Percentiles rank a stretch among this genome's conserved stretches.
Conservation (phyloP, 345 rosid species). For the Draba incana region DNA sequence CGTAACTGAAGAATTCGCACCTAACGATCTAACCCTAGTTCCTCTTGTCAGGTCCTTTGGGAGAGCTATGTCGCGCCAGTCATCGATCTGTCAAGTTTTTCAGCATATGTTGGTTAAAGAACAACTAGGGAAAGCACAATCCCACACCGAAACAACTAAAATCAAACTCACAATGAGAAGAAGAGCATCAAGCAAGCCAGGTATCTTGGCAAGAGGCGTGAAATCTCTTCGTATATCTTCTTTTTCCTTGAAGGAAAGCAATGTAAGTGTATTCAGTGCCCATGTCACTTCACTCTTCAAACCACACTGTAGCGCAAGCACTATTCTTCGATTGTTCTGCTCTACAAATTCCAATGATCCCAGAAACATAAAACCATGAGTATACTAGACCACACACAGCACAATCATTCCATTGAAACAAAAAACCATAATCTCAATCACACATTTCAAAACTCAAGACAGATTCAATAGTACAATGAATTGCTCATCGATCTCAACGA, state of each 20-base stretch:
- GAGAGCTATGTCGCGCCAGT: constrained; percentile 85
- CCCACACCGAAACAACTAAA: neutral
- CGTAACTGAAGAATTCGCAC: constrained; percentile 63
- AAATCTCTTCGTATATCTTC: constrained; percentile 87
- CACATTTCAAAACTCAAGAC: neutral
- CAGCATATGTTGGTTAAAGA: neutral
- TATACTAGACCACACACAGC: neutral
- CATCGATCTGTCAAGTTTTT: constrained; percentile 72
- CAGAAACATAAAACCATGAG: constrained; percentile 5
- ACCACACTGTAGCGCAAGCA: constrained; percentile 95
- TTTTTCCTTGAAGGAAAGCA: constrained; percentile 93
- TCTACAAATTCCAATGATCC: constrained; percentile 43
- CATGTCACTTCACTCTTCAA: constrained; percentile 92
- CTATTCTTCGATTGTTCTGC: constrained; percentile 87
- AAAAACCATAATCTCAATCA: no score
- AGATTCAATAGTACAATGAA: neutral
- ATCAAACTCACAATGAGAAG: constrained; percentile 74
- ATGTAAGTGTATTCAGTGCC: constrained; percentile 90
- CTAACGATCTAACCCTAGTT: constrained; percentile 70
- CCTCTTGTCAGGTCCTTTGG: constrained; percentile 65
- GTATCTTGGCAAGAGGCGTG: constrained; percentile 80
- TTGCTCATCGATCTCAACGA: neutral
- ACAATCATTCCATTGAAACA: no score
- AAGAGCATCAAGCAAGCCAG: constrained; percentile 96
- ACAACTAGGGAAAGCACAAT: neutral